Evolutionary conservation across 139 green algal genomes (phyloP).

Genomic region (Chloropicon primus): DNA sequence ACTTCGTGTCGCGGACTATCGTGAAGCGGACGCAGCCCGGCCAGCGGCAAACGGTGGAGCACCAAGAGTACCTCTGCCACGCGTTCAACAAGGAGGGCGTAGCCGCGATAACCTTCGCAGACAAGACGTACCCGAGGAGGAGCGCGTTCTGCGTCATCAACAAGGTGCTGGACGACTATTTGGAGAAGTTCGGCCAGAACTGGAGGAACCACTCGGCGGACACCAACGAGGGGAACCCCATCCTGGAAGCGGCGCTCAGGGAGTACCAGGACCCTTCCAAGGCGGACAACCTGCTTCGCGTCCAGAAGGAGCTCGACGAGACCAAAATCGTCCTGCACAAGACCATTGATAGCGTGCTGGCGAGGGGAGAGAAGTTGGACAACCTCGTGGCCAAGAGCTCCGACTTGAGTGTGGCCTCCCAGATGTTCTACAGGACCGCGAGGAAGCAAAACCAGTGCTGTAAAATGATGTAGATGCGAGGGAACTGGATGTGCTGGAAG

Average conservation of each 20-base stretch:
- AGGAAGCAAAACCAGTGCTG: slow-evolving; percentile 40
- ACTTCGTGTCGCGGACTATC: slow-evolving; percentile 83
- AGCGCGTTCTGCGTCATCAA: slow-evolving; percentile 89
- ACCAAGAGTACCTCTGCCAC: slow-evolving; percentile 91
- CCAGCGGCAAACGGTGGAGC: slow-evolving; percentile 61
- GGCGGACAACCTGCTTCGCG: slow-evolving; percentile 95
- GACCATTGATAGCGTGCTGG: slow-evolving; percentile 95
- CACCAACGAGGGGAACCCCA: slow-evolving; percentile 16
- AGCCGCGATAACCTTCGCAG: slow-evolving; percentile 74
- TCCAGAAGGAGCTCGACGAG: slow-evolving; percentile 93
- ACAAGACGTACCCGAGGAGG: slow-evolving; percentile 79
- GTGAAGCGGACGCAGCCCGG: slow-evolving; percentile 68
- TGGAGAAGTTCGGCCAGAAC: slow-evolving; percentile 20
- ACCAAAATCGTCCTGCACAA: slow-evolving; percentile 86
- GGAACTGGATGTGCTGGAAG: too few species aligned
- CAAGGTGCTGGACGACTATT: slow-evolving; percentile 42
- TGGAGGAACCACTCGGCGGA: slow-evolving; percentile 59
- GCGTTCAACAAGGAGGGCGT: slow-evolving; percentile 77
- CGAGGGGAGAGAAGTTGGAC: slow-evolving; percentile 93
- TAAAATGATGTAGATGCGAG: slow-evolving; percentile 9
- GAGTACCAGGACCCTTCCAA: slow-evolving; percentile 86
- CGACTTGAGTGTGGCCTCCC: slow-evolving; percentile 87
- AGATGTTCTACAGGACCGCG: slow-evolving; percentile 66
- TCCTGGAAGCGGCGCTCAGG: slow-evolving; percentile 60
- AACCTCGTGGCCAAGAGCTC: slow-evolving; percentile 86